Percentiles rank a stretch among this genome's conserved stretches.
Evolutionary conservation across 2,329 filamentous ascomycete genomes (phyloP).

Genomic region (Chrysoporthe cubensis): DNA sequence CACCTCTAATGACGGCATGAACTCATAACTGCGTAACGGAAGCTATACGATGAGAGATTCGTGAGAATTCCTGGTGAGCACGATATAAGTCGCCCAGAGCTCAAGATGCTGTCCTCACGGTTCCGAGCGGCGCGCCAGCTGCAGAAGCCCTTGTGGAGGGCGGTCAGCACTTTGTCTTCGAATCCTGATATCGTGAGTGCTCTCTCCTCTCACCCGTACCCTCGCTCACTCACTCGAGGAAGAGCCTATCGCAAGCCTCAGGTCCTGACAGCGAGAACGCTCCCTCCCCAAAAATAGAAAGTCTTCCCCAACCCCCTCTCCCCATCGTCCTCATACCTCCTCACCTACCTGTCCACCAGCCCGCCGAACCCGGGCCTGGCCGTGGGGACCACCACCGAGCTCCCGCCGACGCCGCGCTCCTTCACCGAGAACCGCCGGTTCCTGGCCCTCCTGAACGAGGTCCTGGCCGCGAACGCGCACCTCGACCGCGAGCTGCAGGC

Average conservation of each 20-base stretch:
- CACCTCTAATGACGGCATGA: slow-evolving; percentile 25
- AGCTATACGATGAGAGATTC: not conserved
- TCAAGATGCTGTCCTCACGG: slow-evolving; percentile 39
- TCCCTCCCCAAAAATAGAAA: slow-evolving; percentile 49
- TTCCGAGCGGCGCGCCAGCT: slow-evolving; percentile 34
- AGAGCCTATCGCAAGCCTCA: not conserved
- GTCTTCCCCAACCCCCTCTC: slow-evolving; percentile 55
- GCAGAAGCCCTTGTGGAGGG: slow-evolving; percentile 36
- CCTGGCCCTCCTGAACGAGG: slow-evolving; percentile 60
- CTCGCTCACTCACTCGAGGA: not conserved
- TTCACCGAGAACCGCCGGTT: slow-evolving; percentile 65
- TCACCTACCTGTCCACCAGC: slow-evolving; percentile 62
- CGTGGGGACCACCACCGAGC: slow-evolving; percentile 60
- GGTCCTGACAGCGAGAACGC: not conserved
- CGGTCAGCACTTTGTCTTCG: slow-evolving; percentile 51
- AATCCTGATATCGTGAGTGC: slow-evolving; percentile 56
- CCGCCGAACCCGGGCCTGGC: slow-evolving; percentile 54
- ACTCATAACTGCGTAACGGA: not conserved
- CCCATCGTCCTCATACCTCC: slow-evolving; percentile 50
- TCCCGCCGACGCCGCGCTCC: slow-evolving; percentile 65
- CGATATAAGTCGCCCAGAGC: no score
- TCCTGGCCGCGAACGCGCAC: slow-evolving; percentile 58
- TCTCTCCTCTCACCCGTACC: not conserved
- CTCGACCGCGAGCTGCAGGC: slow-evolving; percentile 58
- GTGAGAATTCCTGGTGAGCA: not conserved